Conservation (phyloP, 305 asterid genomes). For the Stenogyne calaminthoides region DNA sequence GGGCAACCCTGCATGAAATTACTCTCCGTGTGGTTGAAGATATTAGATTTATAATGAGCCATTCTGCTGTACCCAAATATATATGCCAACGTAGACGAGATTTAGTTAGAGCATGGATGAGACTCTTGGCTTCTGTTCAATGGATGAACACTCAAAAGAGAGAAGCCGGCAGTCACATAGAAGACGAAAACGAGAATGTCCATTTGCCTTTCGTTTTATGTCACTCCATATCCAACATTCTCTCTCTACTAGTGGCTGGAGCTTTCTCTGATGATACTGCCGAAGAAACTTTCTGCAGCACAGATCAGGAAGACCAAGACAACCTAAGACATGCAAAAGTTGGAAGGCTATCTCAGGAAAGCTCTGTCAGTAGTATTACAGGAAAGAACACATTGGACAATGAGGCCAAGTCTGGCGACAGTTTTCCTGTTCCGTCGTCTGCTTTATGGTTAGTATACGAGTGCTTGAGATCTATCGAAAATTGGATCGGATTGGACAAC, state of each 20-base stretch:
- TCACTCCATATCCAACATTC: slow-evolving; percentile 73
- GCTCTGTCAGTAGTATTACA: slow-evolving; percentile 64
- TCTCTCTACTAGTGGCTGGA: slow-evolving; percentile 79
- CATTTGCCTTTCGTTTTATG: slow-evolving; percentile 80
- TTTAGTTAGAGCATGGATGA: slow-evolving; percentile 80
- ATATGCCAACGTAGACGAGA: slow-evolving; percentile 75
- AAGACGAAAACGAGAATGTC: slow-evolving; percentile 79
- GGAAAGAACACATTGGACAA: slow-evolving; percentile 59
- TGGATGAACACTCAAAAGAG: slow-evolving; percentile 93
- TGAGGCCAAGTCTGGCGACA: slow-evolving; percentile 47
- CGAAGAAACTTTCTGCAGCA: slow-evolving; percentile 44
- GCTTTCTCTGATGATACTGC: slow-evolving; percentile 68
- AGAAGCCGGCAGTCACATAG: slow-evolving; percentile 79
- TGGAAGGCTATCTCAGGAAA: slow-evolving; percentile 89
- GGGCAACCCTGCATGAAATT: slow-evolving; percentile 76
- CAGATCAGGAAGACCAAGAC: slow-evolving; percentile 75
- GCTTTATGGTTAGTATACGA: slow-evolving; percentile 83
- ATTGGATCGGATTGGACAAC: slow-evolving; percentile 77
- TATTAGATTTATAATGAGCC: slow-evolving; percentile 91
- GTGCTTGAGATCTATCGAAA: slow-evolving; percentile 86
- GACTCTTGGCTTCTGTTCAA: slow-evolving; percentile 84
- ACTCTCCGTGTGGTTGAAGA: slow-evolving; percentile 85
- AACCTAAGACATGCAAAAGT: slow-evolving; percentile 85
- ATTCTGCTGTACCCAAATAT: slow-evolving; percentile 73
- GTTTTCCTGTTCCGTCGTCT: slow-evolving; percentile 60